Conservation (phyloP, 2,329 filamentous ascomycete species). For the Madurella mycetomatis region DNA sequence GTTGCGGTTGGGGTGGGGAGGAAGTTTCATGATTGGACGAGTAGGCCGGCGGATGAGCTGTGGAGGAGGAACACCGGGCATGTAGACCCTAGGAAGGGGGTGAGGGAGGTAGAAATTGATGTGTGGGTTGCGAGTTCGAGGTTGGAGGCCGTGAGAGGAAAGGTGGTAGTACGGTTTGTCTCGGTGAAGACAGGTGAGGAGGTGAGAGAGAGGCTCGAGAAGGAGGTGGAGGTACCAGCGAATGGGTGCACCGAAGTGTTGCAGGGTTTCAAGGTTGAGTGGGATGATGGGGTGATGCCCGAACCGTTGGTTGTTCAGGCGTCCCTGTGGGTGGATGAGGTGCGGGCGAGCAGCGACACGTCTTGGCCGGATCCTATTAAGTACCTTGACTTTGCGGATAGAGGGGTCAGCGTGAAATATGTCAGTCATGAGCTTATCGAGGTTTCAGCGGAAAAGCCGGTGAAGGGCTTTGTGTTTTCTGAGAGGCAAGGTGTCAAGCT, state of each 20-base stretch:
- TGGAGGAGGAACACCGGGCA: constrained; percentile 34
- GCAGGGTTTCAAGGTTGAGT: constrained; percentile 32
- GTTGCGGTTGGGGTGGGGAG: constrained; percentile 54
- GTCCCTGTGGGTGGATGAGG: constrained; percentile 36
- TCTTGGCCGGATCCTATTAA: constrained; percentile 62
- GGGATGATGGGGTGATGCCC: constrained; percentile 7
- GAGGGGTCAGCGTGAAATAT: constrained; percentile 35
- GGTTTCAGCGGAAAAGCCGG: constrained; percentile 41
- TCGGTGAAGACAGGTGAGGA: constrained; percentile 39
- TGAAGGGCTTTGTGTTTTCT: constrained; percentile 54
- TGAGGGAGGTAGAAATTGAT: constrained; percentile 38
- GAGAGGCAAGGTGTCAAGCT: constrained; percentile 42
- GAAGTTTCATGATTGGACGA: constrained; percentile 41
- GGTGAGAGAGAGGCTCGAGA: constrained; percentile 26
- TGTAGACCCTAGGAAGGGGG: constrained; percentile 37
- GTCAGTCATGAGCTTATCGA: constrained; percentile 25
- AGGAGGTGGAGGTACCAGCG: constrained; percentile 26
- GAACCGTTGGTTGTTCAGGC: constrained; percentile 34
- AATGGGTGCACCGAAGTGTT: constrained; percentile 40
- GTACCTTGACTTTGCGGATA: constrained; percentile 48
- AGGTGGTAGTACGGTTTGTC: constrained; percentile 36
- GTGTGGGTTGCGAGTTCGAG: constrained; percentile 41
- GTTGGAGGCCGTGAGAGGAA: constrained; percentile 22
- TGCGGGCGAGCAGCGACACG: constrained; percentile 43
- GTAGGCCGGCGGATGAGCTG: constrained; percentile 32